phyloP scores from a whole-genome alignment of 1,284 basidiomycete genomes.

The Ganoderma lucidum region DNA sequence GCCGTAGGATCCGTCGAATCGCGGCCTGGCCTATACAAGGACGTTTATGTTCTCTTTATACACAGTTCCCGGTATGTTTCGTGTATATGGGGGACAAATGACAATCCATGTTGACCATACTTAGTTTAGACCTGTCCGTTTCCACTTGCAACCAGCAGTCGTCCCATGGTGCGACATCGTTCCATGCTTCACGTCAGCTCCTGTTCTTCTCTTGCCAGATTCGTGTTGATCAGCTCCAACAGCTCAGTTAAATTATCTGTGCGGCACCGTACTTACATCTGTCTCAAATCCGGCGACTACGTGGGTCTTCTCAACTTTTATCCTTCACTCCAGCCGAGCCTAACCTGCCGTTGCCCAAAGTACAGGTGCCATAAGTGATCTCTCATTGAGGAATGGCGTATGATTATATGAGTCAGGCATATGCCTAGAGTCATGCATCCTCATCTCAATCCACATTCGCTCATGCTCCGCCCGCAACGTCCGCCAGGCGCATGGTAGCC shows the following conservation, averaged over 20 bases:
- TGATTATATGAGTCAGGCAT: too few relatives aligned
- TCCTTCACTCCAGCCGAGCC: not conserved
- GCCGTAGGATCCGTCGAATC: constrained; percentile 4
- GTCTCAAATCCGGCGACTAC: constrained; percentile 30
- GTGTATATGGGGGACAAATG: not conserved
- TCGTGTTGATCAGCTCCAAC: not conserved
- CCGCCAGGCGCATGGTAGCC: not conserved
- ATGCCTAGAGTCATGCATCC: not conserved
- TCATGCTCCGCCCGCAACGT: not conserved
- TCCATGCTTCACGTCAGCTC: constrained; percentile 28
- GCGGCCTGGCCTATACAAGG: constrained; percentile 28
- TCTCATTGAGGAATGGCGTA: too few relatives aligned
- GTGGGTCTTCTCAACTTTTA: constrained; percentile 21
- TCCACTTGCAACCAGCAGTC: constrained; percentile 40
- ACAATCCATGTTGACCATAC: not conserved
- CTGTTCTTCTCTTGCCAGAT: too few relatives aligned
- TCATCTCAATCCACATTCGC: not conserved
- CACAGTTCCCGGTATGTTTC: too few relatives aligned
- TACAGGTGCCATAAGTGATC: constrained; percentile 49
- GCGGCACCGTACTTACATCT: constrained; percentile 25
- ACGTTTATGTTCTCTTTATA: constrained; percentile 15
- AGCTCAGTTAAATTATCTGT: constrained; percentile 23
- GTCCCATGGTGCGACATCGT: constrained; percentile 27
- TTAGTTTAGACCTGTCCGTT: constrained; percentile 30
- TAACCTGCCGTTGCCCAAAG: constrained; percentile 34